Evolutionary conservation across 2,329 filamentous ascomycete genomes (phyloP).

Genomic region (Daldinia sp.): DNA sequence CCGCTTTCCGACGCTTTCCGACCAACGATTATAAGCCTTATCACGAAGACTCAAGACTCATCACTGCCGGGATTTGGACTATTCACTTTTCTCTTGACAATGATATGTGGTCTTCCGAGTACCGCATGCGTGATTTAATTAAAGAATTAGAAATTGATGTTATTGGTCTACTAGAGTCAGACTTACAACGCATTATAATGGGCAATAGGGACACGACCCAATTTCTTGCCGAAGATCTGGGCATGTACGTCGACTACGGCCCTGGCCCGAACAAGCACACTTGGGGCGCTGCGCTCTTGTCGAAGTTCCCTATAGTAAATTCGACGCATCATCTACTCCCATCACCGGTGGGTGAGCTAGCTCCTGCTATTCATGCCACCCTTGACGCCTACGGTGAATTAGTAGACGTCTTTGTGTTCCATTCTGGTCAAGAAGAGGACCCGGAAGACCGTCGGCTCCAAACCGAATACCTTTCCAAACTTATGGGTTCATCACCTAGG

Average conservation of each 20-base stretch:
- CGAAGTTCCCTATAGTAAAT: conserved; percentile 97
- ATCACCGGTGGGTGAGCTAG: conserved; percentile 91
- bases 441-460: conserved; percentile 89
- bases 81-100: conserved; percentile 98
- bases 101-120: conserved; percentile 97
- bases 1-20: conserved; percentile 91
- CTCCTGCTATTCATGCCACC: conserved; percentile 96
- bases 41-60: conserved; percentile 83
- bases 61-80: conserved; percentile 98
- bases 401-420: conserved; percentile 96
- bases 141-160: conserved; percentile 97
- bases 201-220: conserved; percentile 97
- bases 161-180: conserved; percentile 90
- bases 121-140: conserved; percentile 89
- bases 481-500: conserved; percentile 84
- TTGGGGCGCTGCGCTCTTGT: conserved; percentile 91
- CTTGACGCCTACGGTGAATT: conserved; percentile 89
- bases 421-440: conserved; percentile 98
- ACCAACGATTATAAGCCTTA: conserved; percentile 91
- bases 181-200: conserved; percentile 98
- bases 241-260: conserved; percentile 98
- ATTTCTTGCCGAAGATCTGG: conserved; percentile 92
- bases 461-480: conserved; percentile 80
- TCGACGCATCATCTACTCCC: conserved; percentile 95
- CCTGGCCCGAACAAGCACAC: conserved; percentile 99